Evolutionary conservation across 345 rosid genomes (phyloP).

Genomic region (Arabidopsis suecica): DNA sequence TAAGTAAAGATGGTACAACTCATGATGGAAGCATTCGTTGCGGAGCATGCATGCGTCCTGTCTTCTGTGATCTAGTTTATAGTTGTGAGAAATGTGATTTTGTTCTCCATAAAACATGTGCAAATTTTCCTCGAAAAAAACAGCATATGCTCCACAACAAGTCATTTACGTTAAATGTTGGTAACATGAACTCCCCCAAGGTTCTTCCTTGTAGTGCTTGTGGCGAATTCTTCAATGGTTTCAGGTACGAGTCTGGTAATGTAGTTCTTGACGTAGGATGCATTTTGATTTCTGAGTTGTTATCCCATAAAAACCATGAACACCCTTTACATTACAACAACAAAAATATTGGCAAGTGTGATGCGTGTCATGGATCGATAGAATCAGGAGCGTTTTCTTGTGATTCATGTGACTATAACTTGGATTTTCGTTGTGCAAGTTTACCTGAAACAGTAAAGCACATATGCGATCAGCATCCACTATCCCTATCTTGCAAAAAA

Average conservation of each 20-base stretch:
- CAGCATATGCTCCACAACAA: neutral
- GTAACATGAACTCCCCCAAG: neutral
- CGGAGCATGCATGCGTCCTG: neutral
- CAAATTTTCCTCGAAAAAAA: conserved; percentile 1
- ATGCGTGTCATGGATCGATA: too few species aligned
- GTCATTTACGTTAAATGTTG: neutral
- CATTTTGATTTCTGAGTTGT: neutral
- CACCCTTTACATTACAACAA: too few species aligned
- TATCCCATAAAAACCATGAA: neutral
- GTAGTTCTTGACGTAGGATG: neutral
- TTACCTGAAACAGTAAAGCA: neutral
- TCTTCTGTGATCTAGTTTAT: neutral
- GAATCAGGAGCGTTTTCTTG: too few species aligned
- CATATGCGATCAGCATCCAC: neutral
- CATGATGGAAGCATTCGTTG: neutral
- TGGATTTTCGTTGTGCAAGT: conserved; percentile 6
- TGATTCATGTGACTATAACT: neutral
- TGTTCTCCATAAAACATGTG: neutral
- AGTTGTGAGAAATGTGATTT: neutral
- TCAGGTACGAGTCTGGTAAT: neutral
- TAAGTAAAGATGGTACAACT: neutral
- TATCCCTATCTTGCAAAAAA: neutral
- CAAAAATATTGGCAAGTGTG: too few species aligned
- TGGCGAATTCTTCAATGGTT: neutral
- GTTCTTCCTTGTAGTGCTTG: neutral